Percentiles rank a stretch among this genome's conserved stretches.
These are phyloP conservation scores for Pterocarpus macrocarpus DNA, from an alignment of 306 rosid species.

Conservation along the genomic window DNA sequence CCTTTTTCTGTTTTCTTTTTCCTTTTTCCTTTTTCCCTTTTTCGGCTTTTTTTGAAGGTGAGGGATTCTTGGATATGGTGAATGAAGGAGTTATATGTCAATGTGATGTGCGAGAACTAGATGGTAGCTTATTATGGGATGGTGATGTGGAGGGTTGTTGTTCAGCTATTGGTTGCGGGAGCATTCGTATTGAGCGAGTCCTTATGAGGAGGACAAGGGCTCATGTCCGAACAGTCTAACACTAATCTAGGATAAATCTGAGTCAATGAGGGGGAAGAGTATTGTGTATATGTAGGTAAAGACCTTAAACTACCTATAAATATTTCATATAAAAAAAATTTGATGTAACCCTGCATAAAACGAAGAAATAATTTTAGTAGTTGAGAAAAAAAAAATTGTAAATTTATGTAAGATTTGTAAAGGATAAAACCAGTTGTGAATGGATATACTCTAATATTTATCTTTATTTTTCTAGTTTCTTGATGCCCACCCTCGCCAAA, in stretches of 20 bases:
- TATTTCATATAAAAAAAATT: not conserved
- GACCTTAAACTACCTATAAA: not conserved
- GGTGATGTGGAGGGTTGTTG: conserved; percentile 44
- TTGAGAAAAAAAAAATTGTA: not conserved
- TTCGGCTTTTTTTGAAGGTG: not conserved
- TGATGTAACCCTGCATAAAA: not conserved
- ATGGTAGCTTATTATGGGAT: conserved; percentile 43
- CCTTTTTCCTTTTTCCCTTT: not conserved
- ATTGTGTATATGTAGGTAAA: not conserved
- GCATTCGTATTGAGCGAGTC: conserved; percentile 60
- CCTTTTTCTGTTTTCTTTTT: not conserved
- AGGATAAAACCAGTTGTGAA: not conserved
- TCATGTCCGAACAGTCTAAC: not conserved
- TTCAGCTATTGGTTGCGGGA: conserved; percentile 29
- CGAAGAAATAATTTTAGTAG: not conserved
- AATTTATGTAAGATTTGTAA: not conserved
- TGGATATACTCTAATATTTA: not conserved
- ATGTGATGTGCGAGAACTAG: conserved; percentile 11
- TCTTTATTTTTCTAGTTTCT: not conserved
- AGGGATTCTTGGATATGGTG: not conserved
- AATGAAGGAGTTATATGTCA: conserved; percentile 35
- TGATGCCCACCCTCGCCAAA: not conserved
- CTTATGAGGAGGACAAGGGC: conserved; percentile 41
- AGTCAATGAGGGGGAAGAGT: not conserved
- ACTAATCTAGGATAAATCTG: conserved; percentile 31